Base-by-base conservation (phyloP, 2,329 filamentous ascomycete genomes). In the Exserohilum turcica region DNA sequence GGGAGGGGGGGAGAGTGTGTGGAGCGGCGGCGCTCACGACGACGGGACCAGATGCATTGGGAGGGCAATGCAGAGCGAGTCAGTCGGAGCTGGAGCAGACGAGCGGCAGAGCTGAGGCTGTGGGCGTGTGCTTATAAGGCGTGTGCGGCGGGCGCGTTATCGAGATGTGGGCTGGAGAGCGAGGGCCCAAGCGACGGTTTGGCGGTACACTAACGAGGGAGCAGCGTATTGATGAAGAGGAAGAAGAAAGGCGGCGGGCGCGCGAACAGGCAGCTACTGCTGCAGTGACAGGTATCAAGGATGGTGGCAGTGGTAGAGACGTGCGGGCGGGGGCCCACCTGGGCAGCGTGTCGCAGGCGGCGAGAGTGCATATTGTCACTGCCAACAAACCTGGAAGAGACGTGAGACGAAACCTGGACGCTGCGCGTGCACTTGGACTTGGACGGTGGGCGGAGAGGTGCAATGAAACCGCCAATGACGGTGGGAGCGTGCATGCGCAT, bases 331-430 rank as follows among this genome's bases (percentile, higher is more conserved):
- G 48, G 52, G 52, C 60, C 60, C 60, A 59, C 61, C 52, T 60
- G 50, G 50, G 57, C 56, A 51, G 59, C 61, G 60, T 52, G 61
- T 61, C 29, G 58, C 57, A 60, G 54, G 54, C 48, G 51, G 53
- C 38, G 57, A 64, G 48, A 54, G 48, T 44, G 58, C 59, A 57
- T 28, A 21, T 54, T 58, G 38, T 18, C 61, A 35, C 61, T 65
- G 67, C 13, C 54, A 72, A 67, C 66, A 72, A 72, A 73, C 70
- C 61, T 70, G 70, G 70, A 74, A 71, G 59, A 63, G 58, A 51
- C 55, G 50, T 52, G 56, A 64, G 54, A 48, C 71, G 69, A 72
- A 73, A 72, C 70, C 60, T 44, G 55, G 62, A 51, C 49, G 42
- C 45, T 52, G 56, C 51, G 54, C 38, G 42, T 48, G 48, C n/a